Evolutionary conservation across 2,329 filamentous ascomycete genomes (phyloP), one percentile per base, ranked within the genome.

Genomic region (Torrubiellomyces zombiae): DNA sequence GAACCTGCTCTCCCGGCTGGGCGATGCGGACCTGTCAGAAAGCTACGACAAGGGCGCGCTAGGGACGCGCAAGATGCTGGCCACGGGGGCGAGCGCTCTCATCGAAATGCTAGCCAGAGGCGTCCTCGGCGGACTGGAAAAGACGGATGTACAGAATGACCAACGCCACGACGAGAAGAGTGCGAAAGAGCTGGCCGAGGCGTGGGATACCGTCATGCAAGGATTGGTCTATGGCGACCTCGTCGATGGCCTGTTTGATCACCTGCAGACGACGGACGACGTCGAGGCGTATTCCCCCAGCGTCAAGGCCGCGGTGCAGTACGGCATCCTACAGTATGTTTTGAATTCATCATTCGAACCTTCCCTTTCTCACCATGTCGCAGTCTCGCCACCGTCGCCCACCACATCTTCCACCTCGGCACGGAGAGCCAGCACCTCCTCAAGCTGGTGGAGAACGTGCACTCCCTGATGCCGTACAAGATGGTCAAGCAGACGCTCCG

Each of bases 31-130:
- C 25, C 54, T 86, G 16, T 82, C 75, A 2, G 79, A 86, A 46
- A 82, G 75, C 43, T 86, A 83, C 40, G 79, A 86, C 45, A 82
- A 82, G 47, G 78, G 75, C 9, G 60, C 69, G 1, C 51, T 86
- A 35, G 79, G 79, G 1, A 71, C 73, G 30, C 60, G 79, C 25
- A 83, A 82, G 51, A 78, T 75, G 12, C 50, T 86, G 24, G 68
- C 78, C 1, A 81, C 79, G 6, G 77, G 74, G 0, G 61, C 72
- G 7, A 75, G 75, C 18, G 67, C 69, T 6, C 47, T 85, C 28
- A 58, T 80, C 27, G 79, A 83, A 48, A 70, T 73, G 40, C 53
- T 78, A 9, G 69, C 67, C 1, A 55, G 77, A 32, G 79, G 74
- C 6, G 56, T 67, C 17, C 48, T 82, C 9, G 75, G 68, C 1